Base-by-base conservation (phyloP, 257 asterid species). In the Leonotis leonurus region DNA sequence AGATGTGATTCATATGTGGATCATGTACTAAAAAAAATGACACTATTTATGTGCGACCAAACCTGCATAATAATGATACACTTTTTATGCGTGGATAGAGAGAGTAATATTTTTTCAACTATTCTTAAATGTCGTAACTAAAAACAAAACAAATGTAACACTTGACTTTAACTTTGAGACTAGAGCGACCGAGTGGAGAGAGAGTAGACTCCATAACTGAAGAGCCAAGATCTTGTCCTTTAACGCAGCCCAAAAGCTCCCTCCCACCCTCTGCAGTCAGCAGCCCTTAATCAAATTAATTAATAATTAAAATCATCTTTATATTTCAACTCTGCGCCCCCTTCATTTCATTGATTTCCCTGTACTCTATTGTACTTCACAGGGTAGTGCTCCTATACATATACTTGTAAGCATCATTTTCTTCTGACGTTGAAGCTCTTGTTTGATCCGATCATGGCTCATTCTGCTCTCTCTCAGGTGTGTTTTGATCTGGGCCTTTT, bases 391-490 rank as follows among this genome's bases (percentile, higher is more conserved):
- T 24, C 51, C 51, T 30, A 60, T 11, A 13, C 5, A 40, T 32
- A 21, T n/a, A 10, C 6, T 4, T 14, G 6, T n/a, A 5, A 21
- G 10, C 62, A 5, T 36, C 41, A 4, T 56, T 36, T 1, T 32
- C 18, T 17, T 49, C 62, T 3, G 27, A 51, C 35, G 16, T 21
- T 32, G 33, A 25, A 66, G n/a, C 62, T 57, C 44, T 46, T 10
- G 18, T 66, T 66, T 65, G 75, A 68, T 62, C 75, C 56, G 64
- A 75, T 78, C 88, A 81, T 84, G 91, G 86, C 91, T 75, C 79
- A 77, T 71, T 84, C 81, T 2, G 76, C 68, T 61, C 46, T 81
- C 46, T 60, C 70, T 65, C 91, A 75, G 75, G 91, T 81, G 10
- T 57, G 49, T 57, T 36, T 57, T 22, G 14, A 36, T 57, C 60